Base-by-base conservation (phyloP, 768 basidiomycete species). In the Thelephora ganbajun region DNA sequence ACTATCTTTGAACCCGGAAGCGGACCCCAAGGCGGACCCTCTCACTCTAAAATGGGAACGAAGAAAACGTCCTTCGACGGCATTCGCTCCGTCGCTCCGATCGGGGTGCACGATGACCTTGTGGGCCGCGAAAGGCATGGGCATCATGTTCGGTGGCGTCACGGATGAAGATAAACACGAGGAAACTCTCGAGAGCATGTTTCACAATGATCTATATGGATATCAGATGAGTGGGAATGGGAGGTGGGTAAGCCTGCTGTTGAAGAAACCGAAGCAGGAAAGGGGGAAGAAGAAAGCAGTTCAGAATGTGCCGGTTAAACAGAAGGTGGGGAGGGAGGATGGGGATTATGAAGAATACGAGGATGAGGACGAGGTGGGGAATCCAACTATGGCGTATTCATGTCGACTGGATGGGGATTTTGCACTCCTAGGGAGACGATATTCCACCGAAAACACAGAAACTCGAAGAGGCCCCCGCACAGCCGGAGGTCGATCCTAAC, bases 191-290 rank as follows among this genome's bases (percentile, higher is more conserved):
- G 83, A 89, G 49, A 89, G 84, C 51, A 70, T 80, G 1, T 94
- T 94, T 60, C 85, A 83, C 70, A 89, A 91, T 51, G 90, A 93
- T 56, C 52, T 93, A 86, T 88, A 80, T 58, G 87, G 79, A 0
- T 92, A 92, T 60, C 83, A 83, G 53, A 67, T 83, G 2, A 60
- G 65, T 0, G 83, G 80, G 0, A 82, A 81, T 49, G 90, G 89
- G 0, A 70, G 73, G 50, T 92, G 89, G 90, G 65, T 82, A 9
- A 80, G 76, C 1, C 66, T 96, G 69, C 69, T 74, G n/a, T 68
- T 92, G 19, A 76, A 73, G 56, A 67, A 63, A 45, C 76, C 79
- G 18, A 90, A 83, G 64, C 67, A 68, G 57, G 69, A 70, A 51
- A 68, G 70, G 57, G 75, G 72, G 55, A 76, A 74, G 54, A 63